Base-by-base conservation (phyloP, 2,329 filamentous ascomycete genomes). In the Lithohypha guttulata region DNA sequence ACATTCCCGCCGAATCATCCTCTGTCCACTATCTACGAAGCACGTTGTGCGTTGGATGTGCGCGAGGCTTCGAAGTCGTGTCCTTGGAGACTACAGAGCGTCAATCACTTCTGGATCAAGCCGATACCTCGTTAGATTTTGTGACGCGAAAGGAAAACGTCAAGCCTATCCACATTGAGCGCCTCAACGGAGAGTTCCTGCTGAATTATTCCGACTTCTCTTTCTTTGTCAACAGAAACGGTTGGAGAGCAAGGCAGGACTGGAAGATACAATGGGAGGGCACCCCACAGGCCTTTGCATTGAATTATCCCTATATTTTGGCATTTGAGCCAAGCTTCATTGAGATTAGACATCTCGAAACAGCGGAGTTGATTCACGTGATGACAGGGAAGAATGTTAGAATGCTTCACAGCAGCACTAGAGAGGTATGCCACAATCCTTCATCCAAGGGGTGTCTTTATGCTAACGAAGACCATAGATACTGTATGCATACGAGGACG, bases 231-330 rank as follows among this genome's bases (percentile, higher is more conserved):
- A 96, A 98, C 63, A 78, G 91, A 54, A 96, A 98, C 59, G 91
- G 91, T 25, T 98, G 91, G 91, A 79, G 91, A 47, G 89, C 89
- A 39, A 75, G 87, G 54, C 86, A 87, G 4, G 91, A 98, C 61
- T 98, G 91, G 91, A 80, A 82, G 53, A 94, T 98, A 56, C 82
- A 89, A 48, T 98, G 91, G 91, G 91, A 98, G 65, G 91, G 91
- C 41, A 84, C 78, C 30, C 91, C 91, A 27, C 81, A 85, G 53
- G 81, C 79, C 42, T 98, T 98, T 61, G 91, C 91, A 1, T 78
- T 96, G 39, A 94, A 86, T 50, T 93, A 93, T 55, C 91, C 91
- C 33, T 98, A 93, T 72, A 95, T 98, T 47, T 68, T 98, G 53
- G 91, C 89, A 1, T 98, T 98, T 59, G 91, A 98, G 64, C 79